Evolutionary conservation across 1,284 basidiomycete genomes (phyloP), one percentile per base, ranked within the genome.

Genomic region (Ceratobasidium sp.): DNA sequence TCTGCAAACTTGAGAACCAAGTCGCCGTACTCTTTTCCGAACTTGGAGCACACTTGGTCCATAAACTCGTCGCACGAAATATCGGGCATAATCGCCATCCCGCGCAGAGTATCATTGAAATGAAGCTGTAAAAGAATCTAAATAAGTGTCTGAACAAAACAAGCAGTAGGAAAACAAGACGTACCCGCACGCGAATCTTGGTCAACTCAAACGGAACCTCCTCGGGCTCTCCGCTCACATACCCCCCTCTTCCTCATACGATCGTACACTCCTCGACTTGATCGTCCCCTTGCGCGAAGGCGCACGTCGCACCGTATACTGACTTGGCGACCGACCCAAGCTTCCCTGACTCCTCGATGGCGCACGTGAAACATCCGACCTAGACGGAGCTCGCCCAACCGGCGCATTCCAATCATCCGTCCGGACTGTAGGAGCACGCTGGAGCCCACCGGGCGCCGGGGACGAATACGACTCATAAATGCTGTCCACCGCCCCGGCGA

Each of bases 161-260:
- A 21, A 59, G 28, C 46, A 50, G 69, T 59, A 34, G 55, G n/a
- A 41, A 34, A 41, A 41, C 16, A 39, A 10, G 9, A 81, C 85
- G 73, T 71, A 92, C 91, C 86, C 94, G 95, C 78, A 96, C 87
- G 28, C 92, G 86, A 75, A 96, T 90, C 81, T 91, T 92, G 69
- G 84, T 82, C 79, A 92, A 81, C 77, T 92, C 92, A 74, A 83
- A 86, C 48, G 83, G 82, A 26, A 82, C 83, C 59, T 91, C 90
- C 12, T 90, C 89, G 75, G 87, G 89, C 16, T 65, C 58, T 26
- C 50, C 59, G 73, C 87, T 88, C 52, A 82, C 88, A 78, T 90
- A 91, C 89, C 90, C 75, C 91, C 91, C 77, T 92, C 90, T 43
- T 89, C 90, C 73, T 91, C 88, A 71, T 91, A 89, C 64, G 82